Conservation (phyloP, 768 basidiomycete species). For the Termitomyces titanicus region DNA sequence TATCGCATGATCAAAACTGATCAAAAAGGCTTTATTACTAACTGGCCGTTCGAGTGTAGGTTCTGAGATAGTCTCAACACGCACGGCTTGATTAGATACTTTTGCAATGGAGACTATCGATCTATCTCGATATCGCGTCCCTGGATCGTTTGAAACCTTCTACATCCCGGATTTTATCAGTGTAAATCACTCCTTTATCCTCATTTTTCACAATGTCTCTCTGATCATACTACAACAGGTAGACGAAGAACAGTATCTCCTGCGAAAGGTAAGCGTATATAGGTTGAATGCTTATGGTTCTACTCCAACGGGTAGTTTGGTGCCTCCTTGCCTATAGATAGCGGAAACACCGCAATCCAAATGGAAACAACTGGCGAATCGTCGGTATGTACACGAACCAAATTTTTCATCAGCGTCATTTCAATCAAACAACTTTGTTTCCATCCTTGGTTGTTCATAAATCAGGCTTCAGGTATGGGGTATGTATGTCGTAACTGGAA, state of each 20-base stretch:
- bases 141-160: constrained; percentile 39
- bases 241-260: constrained; percentile 74
- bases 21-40: not conserved
- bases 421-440: not conserved
- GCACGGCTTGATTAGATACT: not conserved
- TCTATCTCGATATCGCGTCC: constrained; percentile 27
- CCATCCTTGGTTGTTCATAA: not conserved
- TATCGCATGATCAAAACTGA: too few species aligned
- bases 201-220: constrained; percentile 7
- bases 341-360: constrained; percentile 71
- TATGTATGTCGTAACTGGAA: constrained; percentile 37
- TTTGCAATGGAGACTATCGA: constrained; percentile 7
- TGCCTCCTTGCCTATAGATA: constrained; percentile 46
- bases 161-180: constrained; percentile 80
- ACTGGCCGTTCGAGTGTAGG: not conserved
- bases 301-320: not conserved
- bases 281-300: too few species aligned
- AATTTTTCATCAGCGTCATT: constrained; percentile 12
- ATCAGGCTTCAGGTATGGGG: constrained; percentile 73
- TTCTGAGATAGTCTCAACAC: too few species aligned
- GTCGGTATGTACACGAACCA: constrained; percentile 44
- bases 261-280: constrained; percentile 61
- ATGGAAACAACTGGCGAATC: constrained; percentile 75
- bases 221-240: constrained; percentile 23
- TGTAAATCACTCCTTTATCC: constrained; percentile 19